Evolutionary conservation across 805 yeast genomes (phyloP), one percentile per base, ranked within the genome.

Genomic region (Zygosaccharomyces lentus): DNA sequence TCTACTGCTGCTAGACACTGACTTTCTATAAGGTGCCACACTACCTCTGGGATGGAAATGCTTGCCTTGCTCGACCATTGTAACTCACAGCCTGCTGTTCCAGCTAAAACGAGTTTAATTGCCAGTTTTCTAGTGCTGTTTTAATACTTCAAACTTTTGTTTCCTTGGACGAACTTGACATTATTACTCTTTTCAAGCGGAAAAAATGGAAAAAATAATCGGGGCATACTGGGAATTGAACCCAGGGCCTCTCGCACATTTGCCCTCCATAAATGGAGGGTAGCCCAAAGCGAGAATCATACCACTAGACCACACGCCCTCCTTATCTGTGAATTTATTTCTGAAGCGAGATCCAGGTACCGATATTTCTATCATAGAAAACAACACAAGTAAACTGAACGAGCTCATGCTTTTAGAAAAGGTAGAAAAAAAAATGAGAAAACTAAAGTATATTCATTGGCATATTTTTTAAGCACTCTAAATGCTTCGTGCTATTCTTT

Each of bases 201-300:
- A 34, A 25, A 34, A 7, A 21, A 6, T 13, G 34, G 13, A 34
- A 43, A 43, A 51, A 37, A 38, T 43, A 48, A 43, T 46, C 23
- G 61, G 62, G 62, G 61, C 62, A 57, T 51, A 56, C 75, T 69
- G 76, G 75, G 75, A 72, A 71, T 72, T 71, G 75, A 72, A 72
- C 75, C 75, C 76, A 69, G 75, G 76, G 74, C 76, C 75, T 71
- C 75, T 71, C 75, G 72, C 75, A 72, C 54, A 51, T 52, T 55
- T 49, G 46, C 21, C 21, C 3, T 19, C 21, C 21, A 19, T 19
- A 19, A 19, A 3, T 5, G 35, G 37, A 39, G 41, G 39, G 52
- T n/a, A 50, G 54, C 66, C 66, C 66, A 64, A 64, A 64, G 66
- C 66, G 66, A 62, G 66, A 62, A 64, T 62, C 66, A 62, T 64